Base-by-base conservation (phyloP, 768 basidiomycete genomes). In the Lactifluus piperatus region DNA sequence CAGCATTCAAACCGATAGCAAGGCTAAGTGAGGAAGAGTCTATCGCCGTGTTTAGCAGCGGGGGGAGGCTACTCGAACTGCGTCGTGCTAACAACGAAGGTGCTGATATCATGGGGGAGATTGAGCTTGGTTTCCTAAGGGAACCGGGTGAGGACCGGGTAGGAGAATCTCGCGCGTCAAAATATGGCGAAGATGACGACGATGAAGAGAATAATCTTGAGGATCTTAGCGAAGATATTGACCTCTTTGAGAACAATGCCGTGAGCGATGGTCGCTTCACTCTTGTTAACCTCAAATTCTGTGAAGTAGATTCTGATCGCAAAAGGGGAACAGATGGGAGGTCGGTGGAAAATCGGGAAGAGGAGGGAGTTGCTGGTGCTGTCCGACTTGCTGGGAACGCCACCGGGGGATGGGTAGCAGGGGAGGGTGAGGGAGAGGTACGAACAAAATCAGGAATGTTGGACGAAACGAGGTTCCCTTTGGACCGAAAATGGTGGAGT, bases 181-280 rank as follows among this genome's bases (percentile, higher is more conserved):
- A 69, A 22, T 72, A 69, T 2, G 67, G 56, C 16, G 70, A 62
- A 32, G 71, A 51, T 68, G 63, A 66, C 70, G 74, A 48, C 70
- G 68, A 55, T 63, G 57, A 57, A 65, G 29, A 75, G 69, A 43
- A 70, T 69, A 44, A 57, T 63, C 72, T 30, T 65, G 70, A 55
- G 66, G 58, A 55, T 65, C 70, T 69, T 46, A 80, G 65, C 3
- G 81, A 75, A 24, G 83, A 79, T 2, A 74, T 70, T 6, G 85
- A 82, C 49, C 77, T 79, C 72, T 85, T 86, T 32, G 83, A 76
- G 69, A 89, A 85, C 20, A 88, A 74, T 18, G 87, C 72, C 51
- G 82, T 81, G 57, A 88, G 71, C 3, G 87, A 88, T 0, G 88
- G 85, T 51, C 83, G 85, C 71, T 85, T 88, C 58, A 77, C 68